Base-by-base conservation (phyloP, 2,329 filamentous ascomycete genomes). In the Emergomyces pasteurianus region DNA sequence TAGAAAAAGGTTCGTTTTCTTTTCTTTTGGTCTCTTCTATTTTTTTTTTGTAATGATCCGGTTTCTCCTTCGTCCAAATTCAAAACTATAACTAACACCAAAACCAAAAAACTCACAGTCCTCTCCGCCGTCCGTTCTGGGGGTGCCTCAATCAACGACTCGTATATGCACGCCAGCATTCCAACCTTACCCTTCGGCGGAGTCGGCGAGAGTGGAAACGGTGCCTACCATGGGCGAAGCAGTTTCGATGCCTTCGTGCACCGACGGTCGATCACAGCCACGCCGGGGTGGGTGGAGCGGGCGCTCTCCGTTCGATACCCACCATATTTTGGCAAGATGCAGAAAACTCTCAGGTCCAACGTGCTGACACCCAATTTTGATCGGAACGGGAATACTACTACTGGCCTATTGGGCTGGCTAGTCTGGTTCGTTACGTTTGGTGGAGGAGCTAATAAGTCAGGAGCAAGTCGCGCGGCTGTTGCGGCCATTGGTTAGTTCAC, bases 101-200 rank as follows among this genome's bases (percentile, higher is more conserved):
- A 43, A 4, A 58, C 50, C n/a, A 42, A 46, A 53, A 21, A 3
- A 3, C 14, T 10, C 42, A 59, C 65, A 85, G 83, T 89, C 61
- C 80, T 89, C 58, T 74, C 77, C 63, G 75, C 78, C 61, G 81
- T 86, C 60, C 86, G 82, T 52, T 89, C 86, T 1, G 87, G 87
- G 60, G 86, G 87, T 65, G 86, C 84, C 34, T 81, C 76, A 53
- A 67, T 78, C 65, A 80, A 80, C 63, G 78, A 80, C 70, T 81
- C 83, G 59, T 87, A 84, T 72, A 86, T 87, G 77, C 88, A 91
- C 72, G 85, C 81, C 62, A 81, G 82, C 26, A 81, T 94, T 64
- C 81, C 83, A 38, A 89, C 86, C 1, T 78, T 94, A 1, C 80
- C 87, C 43, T 95, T 95, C 71, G 91, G 91, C 65, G 90, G 90